These are phyloP conservation scores for Dovyalis caffra DNA, from an alignment of 345 rosid species.

Conservation along the genomic window DNA sequence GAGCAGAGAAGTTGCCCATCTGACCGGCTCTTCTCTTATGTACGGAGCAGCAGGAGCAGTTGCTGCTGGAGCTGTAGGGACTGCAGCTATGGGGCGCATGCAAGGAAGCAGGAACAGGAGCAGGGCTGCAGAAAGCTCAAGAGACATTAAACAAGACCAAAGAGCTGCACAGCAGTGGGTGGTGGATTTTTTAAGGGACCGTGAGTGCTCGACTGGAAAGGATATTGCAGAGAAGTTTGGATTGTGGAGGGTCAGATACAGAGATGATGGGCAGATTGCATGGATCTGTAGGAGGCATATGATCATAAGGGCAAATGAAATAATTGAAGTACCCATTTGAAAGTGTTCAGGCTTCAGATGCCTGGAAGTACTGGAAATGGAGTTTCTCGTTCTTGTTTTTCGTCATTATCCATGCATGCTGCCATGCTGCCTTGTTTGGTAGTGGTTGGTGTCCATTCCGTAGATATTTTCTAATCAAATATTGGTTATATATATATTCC, in stretches of 20 bases:
- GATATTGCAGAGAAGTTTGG: conserved; percentile 94
- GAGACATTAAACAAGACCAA: conserved; percentile 62
- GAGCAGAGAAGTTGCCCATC: conserved; percentile 75
- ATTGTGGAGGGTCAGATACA: conserved; percentile 83
- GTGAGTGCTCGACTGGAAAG: conserved; percentile 70
- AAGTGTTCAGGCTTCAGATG: conserved; percentile 22
- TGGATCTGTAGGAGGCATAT: conserved; percentile 91
- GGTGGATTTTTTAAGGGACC: conserved; percentile 74
- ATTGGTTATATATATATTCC: neutral
- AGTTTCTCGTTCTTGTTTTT: neutral
- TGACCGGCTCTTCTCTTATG: conserved; percentile 59
- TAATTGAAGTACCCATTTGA: conserved; percentile 62
- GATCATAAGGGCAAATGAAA: conserved; percentile 64
- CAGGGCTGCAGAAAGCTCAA: conserved; percentile 29
- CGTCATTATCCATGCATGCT: neutral
- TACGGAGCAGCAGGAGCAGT: conserved; percentile 78
- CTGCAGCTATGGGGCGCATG: conserved; percentile 41
- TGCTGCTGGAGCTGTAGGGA: conserved; percentile 67
- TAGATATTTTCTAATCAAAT: neutral
- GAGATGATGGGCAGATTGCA: conserved; percentile 75
- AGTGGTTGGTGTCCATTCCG: neutral
- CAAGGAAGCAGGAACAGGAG: conserved; percentile 47
- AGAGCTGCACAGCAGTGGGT: conserved; percentile 92
- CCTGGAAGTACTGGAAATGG: neutral
- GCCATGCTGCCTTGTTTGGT: neutral